Base-by-base conservation (phyloP, 2,329 filamentous ascomycete genomes). In the Colletotrichum sp. region DNA sequence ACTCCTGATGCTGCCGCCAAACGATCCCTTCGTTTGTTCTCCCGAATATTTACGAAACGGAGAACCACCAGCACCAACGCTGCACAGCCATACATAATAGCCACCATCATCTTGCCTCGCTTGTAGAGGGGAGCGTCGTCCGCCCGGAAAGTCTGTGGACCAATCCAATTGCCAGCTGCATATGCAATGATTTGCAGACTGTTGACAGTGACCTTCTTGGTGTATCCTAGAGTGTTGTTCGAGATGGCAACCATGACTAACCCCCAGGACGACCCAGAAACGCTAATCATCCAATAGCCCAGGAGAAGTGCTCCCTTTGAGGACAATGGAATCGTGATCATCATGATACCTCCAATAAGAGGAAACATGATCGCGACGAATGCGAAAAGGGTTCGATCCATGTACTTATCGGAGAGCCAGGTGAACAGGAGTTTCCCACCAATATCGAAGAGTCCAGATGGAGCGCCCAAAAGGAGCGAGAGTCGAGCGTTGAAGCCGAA, bases 131-230 rank as follows among this genome's bases (percentile, higher is more conserved):
- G 79, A 3, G 77, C 77, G 28, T 81, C 79, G 12, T 72, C 71
- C 2, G 77, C 62, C 5, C 79, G 75, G 64, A 81, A 81, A 0
- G 79, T 80, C 16, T 81, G 79, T 2, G 80, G 80, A 3, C 80
- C 80, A 26, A 81, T 79, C 76, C 79, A 79, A 65, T 79, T 78
- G 1, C 77, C 79, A 13, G 75, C 75, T 10, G 76, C 76, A 30
- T 79, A 79, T 1, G 76, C 76, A 6, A 80, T 64, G 21, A 79
- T 78, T 65, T 79, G 78, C 1, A 79, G 36, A 2, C 77, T 77
- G 28, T 81, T 81, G 21, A 81, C 80, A 1, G 80, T 81, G 12
- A 78, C 80, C 68, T 81, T 82, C 63, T 82, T 82, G 10, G 80
- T 82, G 71, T 82, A 80, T 0, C 81, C 81, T 12, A 79, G 75